Conservation (phyloP, 225 moss, liverwort and hornwort species). For the Pleurozium schreberi region DNA sequence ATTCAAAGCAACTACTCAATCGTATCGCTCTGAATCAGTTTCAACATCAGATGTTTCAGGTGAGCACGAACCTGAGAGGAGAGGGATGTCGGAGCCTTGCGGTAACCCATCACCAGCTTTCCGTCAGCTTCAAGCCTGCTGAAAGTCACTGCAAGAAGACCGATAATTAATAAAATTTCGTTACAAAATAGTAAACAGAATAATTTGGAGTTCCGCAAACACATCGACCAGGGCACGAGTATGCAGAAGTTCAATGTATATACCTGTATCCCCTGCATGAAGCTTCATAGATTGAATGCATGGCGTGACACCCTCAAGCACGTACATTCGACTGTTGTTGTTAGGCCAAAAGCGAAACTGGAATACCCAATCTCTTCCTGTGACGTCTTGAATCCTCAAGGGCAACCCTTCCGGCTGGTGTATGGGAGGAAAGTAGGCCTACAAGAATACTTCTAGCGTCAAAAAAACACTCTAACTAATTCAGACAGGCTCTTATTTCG, state of each 20-base stretch:
- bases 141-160: constrained; percentile 74
- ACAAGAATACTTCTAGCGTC: constrained; percentile 8
- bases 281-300: constrained; percentile 99
- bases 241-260: neutral
- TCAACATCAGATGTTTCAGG: neutral
- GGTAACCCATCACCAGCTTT: constrained; percentile 98
- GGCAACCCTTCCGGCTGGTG: constrained; percentile 97
- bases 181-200: neutral
- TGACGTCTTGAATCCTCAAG: constrained; percentile 90
- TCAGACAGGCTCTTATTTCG: neutral
- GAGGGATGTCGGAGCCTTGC: constrained; percentile 76
- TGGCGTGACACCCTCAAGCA: constrained; percentile 97
- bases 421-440: constrained; percentile 97
- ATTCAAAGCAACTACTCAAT: neutral
- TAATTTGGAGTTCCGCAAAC: neutral
- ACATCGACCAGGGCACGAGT: neutral
- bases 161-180: neutral
- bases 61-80: constrained; percentile 63
- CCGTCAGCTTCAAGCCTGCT: constrained; percentile 97
- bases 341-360: constrained; percentile 99
- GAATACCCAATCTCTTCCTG: constrained; percentile 95
- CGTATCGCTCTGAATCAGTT: neutral
- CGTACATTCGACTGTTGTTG: constrained; percentile 99
- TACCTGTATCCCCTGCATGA: constrained; percentile 98
- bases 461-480: neutral